These are phyloP conservation scores for Solanum sejunctum DNA, from an alignment of 257 asterid genomes.

Conservation along the genomic window DNA sequence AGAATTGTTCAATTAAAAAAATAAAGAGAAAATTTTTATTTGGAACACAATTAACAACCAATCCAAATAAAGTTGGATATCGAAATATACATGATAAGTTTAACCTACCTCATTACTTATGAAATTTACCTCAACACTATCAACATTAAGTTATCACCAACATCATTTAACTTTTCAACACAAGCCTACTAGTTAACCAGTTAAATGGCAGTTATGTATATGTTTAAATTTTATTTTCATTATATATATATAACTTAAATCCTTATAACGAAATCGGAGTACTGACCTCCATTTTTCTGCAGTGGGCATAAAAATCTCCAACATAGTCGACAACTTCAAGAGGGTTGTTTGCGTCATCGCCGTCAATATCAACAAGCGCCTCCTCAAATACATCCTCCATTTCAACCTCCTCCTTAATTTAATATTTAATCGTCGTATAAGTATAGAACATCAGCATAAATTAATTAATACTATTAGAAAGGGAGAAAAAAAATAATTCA, in stretches of 20 bases:
- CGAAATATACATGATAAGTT: background rate
- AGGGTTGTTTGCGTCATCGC: constrained; percentile 51
- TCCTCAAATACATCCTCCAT: constrained; percentile 87
- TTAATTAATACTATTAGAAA: background rate
- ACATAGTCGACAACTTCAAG: constrained; percentile 65
- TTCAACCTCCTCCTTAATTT: constrained; percentile 49
- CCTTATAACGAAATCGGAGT: background rate
- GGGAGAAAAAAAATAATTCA: background rate
- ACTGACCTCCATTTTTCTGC: constrained; percentile 65
- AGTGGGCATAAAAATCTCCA: constrained; percentile 56
- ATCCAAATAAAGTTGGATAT: background rate
- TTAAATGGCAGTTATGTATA: background rate
- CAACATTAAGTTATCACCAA: background rate
- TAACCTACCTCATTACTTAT: background rate
- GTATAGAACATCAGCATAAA: background rate
- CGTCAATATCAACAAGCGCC: constrained; percentile 48
- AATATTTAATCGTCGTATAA: background rate
- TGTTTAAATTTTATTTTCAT: background rate
- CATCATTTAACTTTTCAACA: background rate
- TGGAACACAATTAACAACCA: background rate
- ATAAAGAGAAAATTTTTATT: background rate
- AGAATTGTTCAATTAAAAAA: background rate
- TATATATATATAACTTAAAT: background rate
- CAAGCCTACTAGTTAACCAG: background rate
- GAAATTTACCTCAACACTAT: background rate